Evolutionary conservation across 257 asterid species (phyloP).

Genomic region (Leonotis leonurus): DNA sequence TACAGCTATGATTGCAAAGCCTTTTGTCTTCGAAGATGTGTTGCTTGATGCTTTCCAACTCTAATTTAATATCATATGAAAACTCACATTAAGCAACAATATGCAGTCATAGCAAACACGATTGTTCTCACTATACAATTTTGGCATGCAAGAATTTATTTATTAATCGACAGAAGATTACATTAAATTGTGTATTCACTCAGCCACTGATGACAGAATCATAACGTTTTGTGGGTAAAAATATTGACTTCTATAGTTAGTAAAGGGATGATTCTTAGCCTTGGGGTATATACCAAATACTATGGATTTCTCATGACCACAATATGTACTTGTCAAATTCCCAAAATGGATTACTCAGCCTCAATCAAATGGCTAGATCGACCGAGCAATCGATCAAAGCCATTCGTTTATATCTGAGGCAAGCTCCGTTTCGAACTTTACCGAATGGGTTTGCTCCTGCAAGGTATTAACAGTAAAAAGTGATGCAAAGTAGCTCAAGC

Average conservation of each 20-base stretch:
- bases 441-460: constrained; percentile 28
- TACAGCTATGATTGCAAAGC: no score
- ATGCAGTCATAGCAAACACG: neutral
- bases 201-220: constrained; percentile 10
- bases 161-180: constrained; percentile 12
- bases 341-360: constrained; percentile 14
- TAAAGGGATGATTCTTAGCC: neutral
- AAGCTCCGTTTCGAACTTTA: neutral
- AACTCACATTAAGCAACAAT: no score
- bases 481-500: no score
- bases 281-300: constrained; percentile 1
- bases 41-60: no score
- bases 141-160: constrained; percentile 11
- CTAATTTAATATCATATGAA: no score
- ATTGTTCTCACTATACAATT: constrained; percentile 19
- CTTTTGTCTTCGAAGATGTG: no score
- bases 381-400: no score
- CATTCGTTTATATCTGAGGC: no score
- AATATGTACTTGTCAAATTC: constrained; percentile 11
- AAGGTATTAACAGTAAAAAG: neutral
- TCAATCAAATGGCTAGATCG: no score
- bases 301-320: neutral
- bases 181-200: constrained; percentile 16
- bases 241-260: constrained; percentile 20
- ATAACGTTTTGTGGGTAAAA: constrained; percentile 23